Base-by-base conservation (phyloP, 2,329 filamentous ascomycete genomes). In the Trichoderma guizhouense region DNA sequence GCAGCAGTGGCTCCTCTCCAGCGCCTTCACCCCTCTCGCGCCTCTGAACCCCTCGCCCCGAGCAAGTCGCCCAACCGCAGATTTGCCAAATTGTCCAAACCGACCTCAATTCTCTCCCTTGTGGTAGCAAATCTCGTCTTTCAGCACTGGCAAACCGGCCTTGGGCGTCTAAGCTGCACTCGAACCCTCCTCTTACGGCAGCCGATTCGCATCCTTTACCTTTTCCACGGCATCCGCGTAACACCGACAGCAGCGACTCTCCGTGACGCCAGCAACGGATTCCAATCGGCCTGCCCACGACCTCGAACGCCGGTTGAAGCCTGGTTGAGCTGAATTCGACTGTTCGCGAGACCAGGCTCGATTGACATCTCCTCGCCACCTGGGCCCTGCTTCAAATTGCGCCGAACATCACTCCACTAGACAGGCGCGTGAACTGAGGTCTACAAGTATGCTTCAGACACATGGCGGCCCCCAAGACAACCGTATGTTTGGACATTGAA, bases 371-470 rank as follows among this genome's bases (percentile, higher is more conserved):
- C 28, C 71, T 64, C 65, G 28, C 66, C 51, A 51, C 60, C 21
- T 28, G 21, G 57, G 15, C 36, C 32, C 66, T 69, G 55, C 68
- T 58, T 24, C 57, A n/a, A 18, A n/a, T 21, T 64, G 60, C 73
- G 72, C 68, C 70, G 71, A 43, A 21, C 58, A 58, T 53, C 64
- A 51, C 63, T 72, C 74, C 77, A 69, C 55, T 26, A 69, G 57
- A 62, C 30, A 69, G 57, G 55, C 67, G 57, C 57, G 57, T 43
- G 30, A 69, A 62, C 67, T 36, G 67, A 61, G 76, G 76, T 77
- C 77, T 78, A 76, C 80, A 81, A 83, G 77, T 81, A 83, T 83
- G 82, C 81, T 81, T 78, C 81, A 81, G 79, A 81, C 80, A 80
- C 80, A 83, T 83, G 81, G 81, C 76, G 81, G 80, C 76, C 79